Evolutionary conservation across 768 basidiomycete species (phyloP), one percentile per base, ranked within the genome.

Genomic region (Pulveroboletus ravenelii): DNA sequence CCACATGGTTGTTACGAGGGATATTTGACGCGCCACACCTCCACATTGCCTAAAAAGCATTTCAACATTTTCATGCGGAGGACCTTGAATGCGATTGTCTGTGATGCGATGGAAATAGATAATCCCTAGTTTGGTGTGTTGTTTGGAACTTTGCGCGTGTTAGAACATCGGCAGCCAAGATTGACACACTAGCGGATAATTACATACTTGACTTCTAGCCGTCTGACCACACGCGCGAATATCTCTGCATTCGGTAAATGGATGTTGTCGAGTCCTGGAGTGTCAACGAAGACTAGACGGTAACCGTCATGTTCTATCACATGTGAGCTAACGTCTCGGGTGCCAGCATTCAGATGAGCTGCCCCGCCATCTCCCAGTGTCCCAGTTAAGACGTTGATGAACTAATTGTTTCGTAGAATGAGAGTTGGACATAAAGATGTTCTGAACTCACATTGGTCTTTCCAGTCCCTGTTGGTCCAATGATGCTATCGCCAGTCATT

Each of bases 91-190:
- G 7, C 51, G 41, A 53, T 47, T 43, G 29, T 54, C 50, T 17
- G 53, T 54, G 31, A 52, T 54, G 10, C 38, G 31, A 29, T 43
- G 50, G 41, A 53, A 15, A 41, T 42, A 54, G 30, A 54, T 43
- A 29, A 53, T 27, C 31, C 35, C 45, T 5, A 30, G 30, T 30
- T 10, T 10, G 10, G 30, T 10, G 10, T 30, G 30, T 30, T 8
- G 30, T 30, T 8, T 8, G 30, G 30, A 30, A 10, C 52, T 55
- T 48, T 37, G n/a, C 18, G 15, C 6, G 9, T 27, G 9, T 52
- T 13, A 52, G 23, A 18, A 14, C 30, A 8, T 30, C 30, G 30
- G 5, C 10, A 17, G 17, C 37, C 5, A 20, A 9, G 30, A 30
- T 30, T 34, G 18, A 13, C 31, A 15, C 12, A 17, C 6, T n/a